A percentile compares a stretch with the other conserved stretches of the same genome.
phyloP scores from a whole-genome alignment of 768 basidiomycete species.

The Mycena leptocephala region DNA sequence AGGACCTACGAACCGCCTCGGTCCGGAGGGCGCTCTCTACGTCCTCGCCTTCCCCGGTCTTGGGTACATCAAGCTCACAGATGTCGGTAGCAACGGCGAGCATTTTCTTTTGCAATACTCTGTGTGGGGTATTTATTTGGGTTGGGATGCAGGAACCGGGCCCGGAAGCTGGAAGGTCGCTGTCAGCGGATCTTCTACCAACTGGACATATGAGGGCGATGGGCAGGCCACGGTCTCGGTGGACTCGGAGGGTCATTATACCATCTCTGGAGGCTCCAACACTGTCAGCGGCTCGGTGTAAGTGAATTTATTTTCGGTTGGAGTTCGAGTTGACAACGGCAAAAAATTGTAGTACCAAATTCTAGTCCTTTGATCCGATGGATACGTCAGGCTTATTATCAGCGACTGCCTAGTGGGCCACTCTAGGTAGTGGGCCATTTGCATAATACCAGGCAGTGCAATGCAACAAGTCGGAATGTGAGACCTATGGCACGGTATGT shows the following conservation, averaged over 20 bases:
- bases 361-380: background rate
- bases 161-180: background rate
- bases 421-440: too few species aligned
- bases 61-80: conserved; percentile 12
- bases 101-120: background rate
- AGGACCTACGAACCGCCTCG: background rate
- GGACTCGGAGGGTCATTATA: background rate
- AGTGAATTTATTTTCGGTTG: background rate
- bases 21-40: conserved; percentile 12
- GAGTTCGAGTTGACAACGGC: background rate
- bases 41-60: conserved; percentile 13
- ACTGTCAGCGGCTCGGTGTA: background rate
- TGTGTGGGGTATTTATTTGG: background rate
- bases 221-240: background rate
- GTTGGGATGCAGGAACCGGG: background rate
- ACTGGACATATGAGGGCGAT: background rate
- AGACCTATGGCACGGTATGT: too few species aligned
- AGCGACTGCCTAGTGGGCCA: too few species aligned
- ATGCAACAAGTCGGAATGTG: too few species aligned
- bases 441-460: too few species aligned
- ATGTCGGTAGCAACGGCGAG: background rate
- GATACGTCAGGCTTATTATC: background rate
- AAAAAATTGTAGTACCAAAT: background rate
- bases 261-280: background rate
- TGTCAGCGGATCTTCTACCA: background rate